These are phyloP conservation scores for Podospora comata DNA, from an alignment of 495 filamentous ascomycete species.

Conservation along the genomic window DNA sequence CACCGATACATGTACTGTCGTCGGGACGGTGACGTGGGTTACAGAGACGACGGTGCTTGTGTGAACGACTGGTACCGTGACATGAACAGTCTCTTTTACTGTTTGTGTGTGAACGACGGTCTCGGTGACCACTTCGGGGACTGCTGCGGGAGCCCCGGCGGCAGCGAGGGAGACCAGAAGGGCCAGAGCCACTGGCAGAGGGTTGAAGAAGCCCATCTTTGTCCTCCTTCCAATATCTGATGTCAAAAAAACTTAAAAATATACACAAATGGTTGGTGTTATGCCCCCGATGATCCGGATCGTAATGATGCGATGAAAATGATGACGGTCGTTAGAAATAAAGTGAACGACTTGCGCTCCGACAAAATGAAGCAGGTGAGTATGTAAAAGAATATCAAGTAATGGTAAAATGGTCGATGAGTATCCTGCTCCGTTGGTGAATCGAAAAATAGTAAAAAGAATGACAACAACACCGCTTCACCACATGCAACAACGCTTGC, in stretches of 20 bases:
- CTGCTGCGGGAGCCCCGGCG: slow-evolving; percentile 4
- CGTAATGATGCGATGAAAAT: background rate
- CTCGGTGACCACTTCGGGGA: background rate
- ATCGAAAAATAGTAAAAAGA: slow-evolving; percentile 9
- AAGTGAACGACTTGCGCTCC: slow-evolving; percentile 9
- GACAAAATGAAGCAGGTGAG: slow-evolving; percentile 2
- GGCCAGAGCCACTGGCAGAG: slow-evolving; percentile 4
- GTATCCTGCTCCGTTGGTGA: slow-evolving; percentile 11
- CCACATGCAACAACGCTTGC: slow-evolving; percentile 6
- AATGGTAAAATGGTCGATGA: background rate
- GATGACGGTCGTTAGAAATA: background rate
- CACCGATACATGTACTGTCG: slow-evolving; percentile 8
- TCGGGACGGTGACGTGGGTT: slow-evolving; percentile 9
- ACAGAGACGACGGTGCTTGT: slow-evolving; percentile 1
- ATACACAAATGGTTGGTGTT: background rate
- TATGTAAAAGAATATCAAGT: background rate
- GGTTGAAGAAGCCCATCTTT: slow-evolving; percentile 7
- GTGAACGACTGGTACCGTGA: slow-evolving; percentile 7
- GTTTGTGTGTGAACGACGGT: slow-evolving; percentile 9
- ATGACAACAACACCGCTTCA: slow-evolving; percentile 10
- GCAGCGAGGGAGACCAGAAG: background rate
- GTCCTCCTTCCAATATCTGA: background rate
- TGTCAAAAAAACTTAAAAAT: background rate
- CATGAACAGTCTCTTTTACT: slow-evolving; percentile 11
- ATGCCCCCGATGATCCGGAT: background rate